A percentile compares a stretch with the other conserved stretches of the same genome.
phyloP scores from a whole-genome alignment of 1,139 yeast species.

The Blastobotrys buckinghamii region DNA sequence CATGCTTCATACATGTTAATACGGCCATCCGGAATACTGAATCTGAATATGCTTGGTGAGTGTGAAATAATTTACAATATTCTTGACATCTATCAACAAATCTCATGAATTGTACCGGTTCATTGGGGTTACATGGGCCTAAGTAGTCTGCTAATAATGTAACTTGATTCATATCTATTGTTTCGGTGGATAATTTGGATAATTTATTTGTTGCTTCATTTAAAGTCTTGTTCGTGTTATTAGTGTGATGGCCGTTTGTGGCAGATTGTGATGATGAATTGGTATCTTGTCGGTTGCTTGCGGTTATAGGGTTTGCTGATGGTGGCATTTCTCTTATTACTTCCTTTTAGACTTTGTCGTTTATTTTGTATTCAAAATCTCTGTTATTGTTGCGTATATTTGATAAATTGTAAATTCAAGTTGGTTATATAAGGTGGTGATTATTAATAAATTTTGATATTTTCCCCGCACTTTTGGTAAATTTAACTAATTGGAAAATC shows the following conservation, averaged over 20 bases:
- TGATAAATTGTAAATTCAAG: too few species aligned
- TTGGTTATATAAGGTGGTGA: too few species aligned
- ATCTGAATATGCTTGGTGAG: slow-evolving; percentile 1
- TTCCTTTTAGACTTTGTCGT: too few species aligned
- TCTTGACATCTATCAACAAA: slow-evolving; percentile 10
- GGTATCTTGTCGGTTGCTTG: background rate
- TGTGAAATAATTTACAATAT: background rate
- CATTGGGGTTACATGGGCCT: slow-evolving; percentile 10
- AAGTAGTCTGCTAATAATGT: background rate
- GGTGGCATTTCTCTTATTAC: background rate
- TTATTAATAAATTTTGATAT: too few species aligned
- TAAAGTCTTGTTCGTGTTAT: background rate
- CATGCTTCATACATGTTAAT: slow-evolving; percentile 1
- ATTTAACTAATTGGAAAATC: too few species aligned
- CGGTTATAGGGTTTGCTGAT: background rate
- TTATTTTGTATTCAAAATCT: too few species aligned
- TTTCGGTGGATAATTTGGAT: background rate
- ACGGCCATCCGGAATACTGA: slow-evolving; percentile 6
- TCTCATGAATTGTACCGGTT: slow-evolving; percentile 7
- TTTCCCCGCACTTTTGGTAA: too few species aligned
- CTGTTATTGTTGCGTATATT: too few species aligned
- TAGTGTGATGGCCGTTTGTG: background rate
- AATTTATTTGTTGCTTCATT: background rate
- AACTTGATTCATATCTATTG: slow-evolving; percentile 5
- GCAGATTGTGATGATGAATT: background rate